phyloP scores from a whole-genome alignment of 441 rosid genomes.

The Adansonia madagascariensis region DNA sequence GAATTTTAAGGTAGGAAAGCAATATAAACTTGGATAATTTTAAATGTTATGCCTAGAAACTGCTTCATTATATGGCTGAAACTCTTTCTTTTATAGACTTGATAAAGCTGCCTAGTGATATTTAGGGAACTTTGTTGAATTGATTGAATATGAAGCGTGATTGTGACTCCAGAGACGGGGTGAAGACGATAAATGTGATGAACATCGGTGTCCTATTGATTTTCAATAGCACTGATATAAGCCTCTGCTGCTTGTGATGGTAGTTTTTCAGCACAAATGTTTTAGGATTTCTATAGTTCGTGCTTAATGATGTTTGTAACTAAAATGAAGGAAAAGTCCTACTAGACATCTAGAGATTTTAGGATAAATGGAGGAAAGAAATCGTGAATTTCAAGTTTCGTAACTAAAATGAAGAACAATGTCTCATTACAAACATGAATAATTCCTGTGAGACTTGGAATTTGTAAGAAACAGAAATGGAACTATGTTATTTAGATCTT shows the following conservation, averaged over 20 bases:
- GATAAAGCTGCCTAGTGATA: neutral
- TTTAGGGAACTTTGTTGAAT: neutral
- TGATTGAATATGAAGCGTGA: neutral
- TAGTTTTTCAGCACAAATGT: neutral
- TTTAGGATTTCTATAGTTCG: neutral
- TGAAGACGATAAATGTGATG: neutral
- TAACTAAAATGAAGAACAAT: neutral
- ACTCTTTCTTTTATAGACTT: neutral
- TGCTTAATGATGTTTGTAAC: neutral
- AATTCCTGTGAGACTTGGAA: no score
- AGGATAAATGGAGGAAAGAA: neutral
- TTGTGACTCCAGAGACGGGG: neutral
- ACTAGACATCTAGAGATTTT: neutral
- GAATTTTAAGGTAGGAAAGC: neutral
- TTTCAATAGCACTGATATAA: neutral
- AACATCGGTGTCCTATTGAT: neutral
- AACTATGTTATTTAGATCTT: neutral
- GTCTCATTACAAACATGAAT: no score
- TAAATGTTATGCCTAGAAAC: neutral
- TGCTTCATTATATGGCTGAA: neutral
- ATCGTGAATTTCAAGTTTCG: no score
- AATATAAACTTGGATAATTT: neutral
- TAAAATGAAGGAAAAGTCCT: neutral
- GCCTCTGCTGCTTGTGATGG: neutral
- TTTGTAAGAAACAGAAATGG: no score